phyloP scores from a whole-genome alignment of 2,329 filamentous ascomycete species.

The Fusarium buharicum region DNA sequence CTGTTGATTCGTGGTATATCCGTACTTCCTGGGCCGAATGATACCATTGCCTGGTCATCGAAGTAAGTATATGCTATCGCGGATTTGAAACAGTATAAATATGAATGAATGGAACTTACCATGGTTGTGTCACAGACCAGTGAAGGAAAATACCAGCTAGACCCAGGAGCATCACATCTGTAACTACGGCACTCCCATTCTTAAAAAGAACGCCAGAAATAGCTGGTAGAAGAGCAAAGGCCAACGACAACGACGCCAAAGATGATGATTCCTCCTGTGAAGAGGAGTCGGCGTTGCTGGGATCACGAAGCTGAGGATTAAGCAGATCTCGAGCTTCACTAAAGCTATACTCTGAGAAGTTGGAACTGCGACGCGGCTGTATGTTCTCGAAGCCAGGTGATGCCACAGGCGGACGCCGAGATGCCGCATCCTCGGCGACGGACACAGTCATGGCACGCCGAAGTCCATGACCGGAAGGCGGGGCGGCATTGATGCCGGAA shows the following conservation, averaged over 20 bases:
- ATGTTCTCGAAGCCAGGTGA: constrained; percentile 44
- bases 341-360: constrained; percentile 79
- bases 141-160: constrained; percentile 88
- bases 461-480: constrained; percentile 51
- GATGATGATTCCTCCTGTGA: constrained; percentile 66
- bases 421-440: constrained; percentile 37
- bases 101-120: constrained; percentile 63
- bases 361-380: constrained; percentile 75
- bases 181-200: constrained; percentile 84
- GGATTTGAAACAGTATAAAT: background rate
- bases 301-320: constrained; percentile 57
- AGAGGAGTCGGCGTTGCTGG: constrained; percentile 47
- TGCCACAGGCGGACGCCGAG: constrained; percentile 21
- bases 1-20: constrained; percentile 58
- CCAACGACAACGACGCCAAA: constrained; percentile 84
- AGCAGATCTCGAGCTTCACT: constrained; percentile 77
- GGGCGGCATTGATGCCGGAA: constrained; percentile 37
- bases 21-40: constrained; percentile 73
- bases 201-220: constrained; percentile 86
- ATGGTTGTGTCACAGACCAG: constrained; percentile 90
- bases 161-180: constrained; percentile 82
- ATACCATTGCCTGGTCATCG: constrained; percentile 66
- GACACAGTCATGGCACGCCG: constrained; percentile 57
- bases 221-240: constrained; percentile 85
- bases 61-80: constrained; percentile 13